phyloP scores from a whole-genome alignment of 768 basidiomycete genomes.

The Serendipita sp. region DNA sequence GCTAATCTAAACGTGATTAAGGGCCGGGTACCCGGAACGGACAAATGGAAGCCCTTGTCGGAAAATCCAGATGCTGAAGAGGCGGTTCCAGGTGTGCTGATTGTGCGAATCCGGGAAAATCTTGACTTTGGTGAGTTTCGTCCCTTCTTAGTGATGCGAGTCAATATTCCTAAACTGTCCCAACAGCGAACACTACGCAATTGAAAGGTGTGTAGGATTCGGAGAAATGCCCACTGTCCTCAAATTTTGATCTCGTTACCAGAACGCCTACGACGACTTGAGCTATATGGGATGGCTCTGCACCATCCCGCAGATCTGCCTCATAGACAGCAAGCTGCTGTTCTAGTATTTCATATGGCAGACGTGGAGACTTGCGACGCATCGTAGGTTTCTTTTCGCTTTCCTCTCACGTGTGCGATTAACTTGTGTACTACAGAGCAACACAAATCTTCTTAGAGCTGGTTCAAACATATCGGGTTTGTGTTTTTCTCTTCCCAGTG shows the following conservation, averaged over 20 bases:
- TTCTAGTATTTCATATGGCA: slow-evolving; percentile 81
- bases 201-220: slow-evolving; percentile 47
- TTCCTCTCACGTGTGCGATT: background rate
- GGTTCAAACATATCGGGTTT: slow-evolving; percentile 52
- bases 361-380: slow-evolving; percentile 87
- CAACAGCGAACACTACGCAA: slow-evolving; percentile 79
- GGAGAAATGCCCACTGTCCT: background rate
- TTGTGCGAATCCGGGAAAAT: slow-evolving; percentile 77
- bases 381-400: slow-evolving; percentile 39
- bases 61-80: slow-evolving; percentile 76
- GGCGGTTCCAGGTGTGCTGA: slow-evolving; percentile 62
- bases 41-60: slow-evolving; percentile 77
- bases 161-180: background rate
- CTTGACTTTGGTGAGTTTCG: slow-evolving; percentile 63
- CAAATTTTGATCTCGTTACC: background rate
- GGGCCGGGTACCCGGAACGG: slow-evolving; percentile 80
- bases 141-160: background rate
- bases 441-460: background rate
- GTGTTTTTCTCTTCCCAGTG: background rate
- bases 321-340: slow-evolving; percentile 50
- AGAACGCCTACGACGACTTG: slow-evolving; percentile 71
- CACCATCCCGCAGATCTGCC: slow-evolving; percentile 85
- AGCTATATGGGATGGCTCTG: slow-evolving; percentile 65
- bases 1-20: slow-evolving; percentile 16
- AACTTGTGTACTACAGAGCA: background rate